Base-by-base conservation (phyloP, 2,329 filamentous ascomycete genomes). In the Fusarium tanahbumbuense region DNA sequence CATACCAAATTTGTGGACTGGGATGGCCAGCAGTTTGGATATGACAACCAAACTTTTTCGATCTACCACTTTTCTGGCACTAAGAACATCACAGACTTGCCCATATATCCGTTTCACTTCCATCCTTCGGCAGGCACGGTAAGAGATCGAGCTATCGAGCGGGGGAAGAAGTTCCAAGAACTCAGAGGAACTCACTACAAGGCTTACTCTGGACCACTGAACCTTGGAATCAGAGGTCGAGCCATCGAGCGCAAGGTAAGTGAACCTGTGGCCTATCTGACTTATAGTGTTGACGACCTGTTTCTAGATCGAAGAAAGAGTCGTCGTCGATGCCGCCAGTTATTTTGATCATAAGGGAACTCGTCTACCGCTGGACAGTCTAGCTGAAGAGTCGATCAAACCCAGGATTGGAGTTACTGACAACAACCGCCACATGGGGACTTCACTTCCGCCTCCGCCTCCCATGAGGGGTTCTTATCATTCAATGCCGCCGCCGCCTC, bases 181-280 rank as follows among this genome's bases (percentile, higher is more conserved):
- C 34, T 37, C 0, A 9, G 6, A 37, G 34, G 34, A 7, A 37
- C 3, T 12, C 18, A 37, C 18, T 37, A 37, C 6, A 37, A 37
- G 34, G 34, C 34, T 37, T n/a, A 37, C 34, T 37, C 34, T n/a
- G 34, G 34, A 37, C 10, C 18, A 37, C 34, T 37, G 9, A 37
- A 1, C 3, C 34, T 37, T 37, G 34, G 0, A n/a, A 1, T 11
- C 0, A n/a, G 10, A 37, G 34, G 34, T n/a, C 34, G 4, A 37
- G 6, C 9, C 6, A 37, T n/a, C 18, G 34, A 37, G 6, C 18
- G 34, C 4, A n/a, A 37, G 34, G 34, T n/a, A 18, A 12, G 34
- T 12, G 0, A 12, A 37, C 7, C 1, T 12, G 3, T 37, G 34
- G 34, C 34, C 2, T 6, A 7, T 37, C 3, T n/a, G 0, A 12